Evolutionary conservation across 2,329 filamentous ascomycete species (phyloP), one percentile per base, ranked within the genome.

Genomic region (Alternaria rosae): DNA sequence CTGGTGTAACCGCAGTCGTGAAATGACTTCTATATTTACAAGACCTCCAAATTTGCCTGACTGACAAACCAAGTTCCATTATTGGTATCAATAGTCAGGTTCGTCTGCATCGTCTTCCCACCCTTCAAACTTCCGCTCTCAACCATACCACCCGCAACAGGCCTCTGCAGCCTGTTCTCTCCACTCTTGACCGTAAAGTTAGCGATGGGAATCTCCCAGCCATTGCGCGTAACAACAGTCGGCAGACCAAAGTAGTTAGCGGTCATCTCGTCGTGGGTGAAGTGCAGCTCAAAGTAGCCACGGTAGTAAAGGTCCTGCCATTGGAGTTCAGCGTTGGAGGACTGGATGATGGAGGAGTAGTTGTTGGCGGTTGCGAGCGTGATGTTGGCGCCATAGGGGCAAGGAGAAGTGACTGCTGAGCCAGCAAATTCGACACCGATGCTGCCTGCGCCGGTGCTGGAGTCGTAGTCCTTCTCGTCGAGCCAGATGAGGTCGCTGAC

Each of bases 291-390:
- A 68, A 88, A 92, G 79, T 93, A 93, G 1, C 91, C 91, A 17
- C 90, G 84, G 76, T 92, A 93, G 76, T 91, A 92, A 8, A 88
- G 76, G 59, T 92, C 90, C 68, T 89, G 87, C 91, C 90, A 93
- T 71, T 91, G 88, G 48, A 93, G 81, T 75, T 91, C 88, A 1
- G 82, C 79, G 76, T 91, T 92, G 21, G 82, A 78, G 44, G 73
- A 73, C 26, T 78, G 62, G 15, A 78, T 65, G 59, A 69, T 70
- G 23, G 58, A 59, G 13, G 77, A 75, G 61, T 72, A 70, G 52
- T 81, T 80, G 64, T 88, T 84, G 2, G 87, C 86, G 1, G 76
- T 75, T 0, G 78, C 79, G 48, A 88, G 82, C 4, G 84, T 84
- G 58, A 88, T 87, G 73, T 86, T 87, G 53, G 85, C 83, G 12